A percentile compares a stretch with the other conserved stretches of the same genome.
phyloP scores from a whole-genome alignment of 2,329 filamentous ascomycete species.

The Cadophora sp. region DNA sequence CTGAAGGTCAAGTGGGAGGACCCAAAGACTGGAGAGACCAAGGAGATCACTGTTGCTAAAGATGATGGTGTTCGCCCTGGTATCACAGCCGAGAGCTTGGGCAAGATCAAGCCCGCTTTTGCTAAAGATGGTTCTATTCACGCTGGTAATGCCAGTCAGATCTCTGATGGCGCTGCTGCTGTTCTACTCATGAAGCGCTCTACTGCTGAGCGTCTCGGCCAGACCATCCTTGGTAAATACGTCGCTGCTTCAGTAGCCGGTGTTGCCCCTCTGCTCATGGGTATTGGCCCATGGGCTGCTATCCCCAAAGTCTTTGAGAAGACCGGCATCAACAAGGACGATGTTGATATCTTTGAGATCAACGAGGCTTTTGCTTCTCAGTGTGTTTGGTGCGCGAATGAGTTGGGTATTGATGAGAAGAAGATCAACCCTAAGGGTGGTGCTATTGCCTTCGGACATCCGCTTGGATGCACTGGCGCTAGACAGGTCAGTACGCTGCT shows the following conservation, averaged over 20 bases:
- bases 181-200: slow-evolving; percentile 95
- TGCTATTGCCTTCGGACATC: slow-evolving; percentile 95
- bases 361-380: slow-evolving; percentile 98
- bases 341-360: slow-evolving; percentile 98
- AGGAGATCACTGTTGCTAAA: slow-evolving; percentile 79
- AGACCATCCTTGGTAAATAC: slow-evolving; percentile 91
- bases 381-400: slow-evolving; percentile 90
- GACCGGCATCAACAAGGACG: slow-evolving; percentile 83
- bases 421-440: slow-evolving; percentile 99
- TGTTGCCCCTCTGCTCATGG: slow-evolving; percentile 93
- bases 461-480: slow-evolving; percentile 91
- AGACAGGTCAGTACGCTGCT: slow-evolving; percentile 92
- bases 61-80: slow-evolving; percentile 89
- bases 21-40: slow-evolving; percentile 86
- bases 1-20: slow-evolving; percentile 87
- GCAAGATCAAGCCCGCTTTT: slow-evolving; percentile 90
- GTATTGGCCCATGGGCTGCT: slow-evolving; percentile 92
- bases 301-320: slow-evolving; percentile 92
- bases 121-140: slow-evolving; percentile 92
- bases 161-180: slow-evolving; percentile 93
- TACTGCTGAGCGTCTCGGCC: slow-evolving; percentile 86
- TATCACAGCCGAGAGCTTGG: slow-evolving; percentile 86
- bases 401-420: slow-evolving; percentile 79
- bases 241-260: slow-evolving; percentile 86
- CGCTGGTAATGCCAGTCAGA: slow-evolving; percentile 94